Percentiles rank a stretch among this genome's conserved stretches.
Conservation (phyloP, 768 basidiomycete species). For the Daedaleopsis nitida region DNA sequence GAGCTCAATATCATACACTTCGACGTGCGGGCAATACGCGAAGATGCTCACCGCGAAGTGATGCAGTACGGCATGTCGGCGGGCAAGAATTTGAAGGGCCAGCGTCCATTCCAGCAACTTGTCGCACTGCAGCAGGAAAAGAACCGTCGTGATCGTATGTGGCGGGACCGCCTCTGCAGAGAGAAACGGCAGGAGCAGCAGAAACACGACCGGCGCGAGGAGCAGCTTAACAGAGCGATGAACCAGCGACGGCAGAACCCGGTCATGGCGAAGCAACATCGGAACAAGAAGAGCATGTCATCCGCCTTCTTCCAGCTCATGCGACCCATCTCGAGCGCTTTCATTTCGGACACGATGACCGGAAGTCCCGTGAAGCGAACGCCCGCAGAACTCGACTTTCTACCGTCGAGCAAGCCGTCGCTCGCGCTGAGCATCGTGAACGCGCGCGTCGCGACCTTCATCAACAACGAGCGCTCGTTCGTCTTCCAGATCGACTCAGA, state of each 20-base stretch:
- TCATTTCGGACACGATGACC: constrained; percentile 63
- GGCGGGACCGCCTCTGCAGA: constrained; percentile 68
- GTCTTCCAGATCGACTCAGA: constrained; percentile 84
- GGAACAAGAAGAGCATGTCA: constrained; percentile 88
- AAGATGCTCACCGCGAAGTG: constrained; percentile 73
- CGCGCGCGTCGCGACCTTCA: constrained; percentile 67
- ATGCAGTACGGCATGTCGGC: constrained; percentile 47
- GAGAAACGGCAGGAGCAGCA: constrained; percentile 79
- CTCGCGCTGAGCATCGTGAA: constrained; percentile 75
- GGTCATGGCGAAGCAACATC: constrained; percentile 66
- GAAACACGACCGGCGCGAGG: constrained; percentile 71
- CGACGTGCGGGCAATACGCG: constrained; percentile 72
- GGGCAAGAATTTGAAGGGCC: constrained; percentile 48
- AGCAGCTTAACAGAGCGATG: constrained; percentile 77
- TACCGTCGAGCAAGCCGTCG: constrained; percentile 70
- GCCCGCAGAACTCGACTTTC: constrained; percentile 75
- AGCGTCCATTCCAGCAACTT: constrained; percentile 68
- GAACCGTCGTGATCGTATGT: constrained; percentile 70
- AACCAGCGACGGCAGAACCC: constrained; percentile 51
- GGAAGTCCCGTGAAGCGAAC: constrained; percentile 50
- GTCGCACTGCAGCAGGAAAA: constrained; percentile 77
- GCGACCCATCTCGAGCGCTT: constrained; percentile 88
- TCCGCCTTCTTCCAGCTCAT: constrained; percentile 81
- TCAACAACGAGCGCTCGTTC: constrained; percentile 82
- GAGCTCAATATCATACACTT: constrained; percentile 64